Base-by-base conservation (phyloP, 108 stramenopile species). In the Phaeodactylum tricornutum region DNA sequence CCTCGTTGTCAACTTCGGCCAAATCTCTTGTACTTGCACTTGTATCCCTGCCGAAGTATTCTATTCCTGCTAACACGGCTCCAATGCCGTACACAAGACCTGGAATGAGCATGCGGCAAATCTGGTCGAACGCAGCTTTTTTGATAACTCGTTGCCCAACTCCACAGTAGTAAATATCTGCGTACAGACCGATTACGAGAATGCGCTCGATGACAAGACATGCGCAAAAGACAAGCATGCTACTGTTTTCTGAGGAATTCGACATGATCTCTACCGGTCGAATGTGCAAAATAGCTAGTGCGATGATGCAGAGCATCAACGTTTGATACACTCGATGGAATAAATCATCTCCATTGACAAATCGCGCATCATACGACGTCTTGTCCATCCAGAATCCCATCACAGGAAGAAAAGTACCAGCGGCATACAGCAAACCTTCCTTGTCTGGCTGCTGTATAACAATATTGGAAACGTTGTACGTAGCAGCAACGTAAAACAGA, bases 401-500 rank as follows among this genome's bases (percentile, higher is more conserved):
- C 8, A 70, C 27, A 2, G 58, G 24, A 14, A 62, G 20, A 38
- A 71, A 71, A 5, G 50, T 37, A 0, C 49, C 64, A 8, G 53
- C 8, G 30, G 71, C 67, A 45, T 79, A 79, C 12, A 79, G 29
- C 11, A 71, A 17, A 6, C 72, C 77, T 28, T 57, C 16, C 9
- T 38, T 34, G 14, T 38, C 44, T 6, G 53, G 41, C 16, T 27
- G 16, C 1, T 19, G 5, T 3, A 16, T 39, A 27, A 55, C 42
- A 42, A 55, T 43, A 16, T 41, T 19, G 24, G 28, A 30, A 15
- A 77, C 48, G 46, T 80, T 80, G 53, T 76, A 80, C 6, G 69
- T 60, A n/a, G 66, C 72, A 9, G 61, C 79, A 7, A 81, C 75
- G 47, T 70, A 81, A 31, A 76, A 76, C 0, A 81, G 47, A 61